phyloP scores from a whole-genome alignment of 2,329 filamentous ascomycete species.

The Monosporascus ibericus region DNA sequence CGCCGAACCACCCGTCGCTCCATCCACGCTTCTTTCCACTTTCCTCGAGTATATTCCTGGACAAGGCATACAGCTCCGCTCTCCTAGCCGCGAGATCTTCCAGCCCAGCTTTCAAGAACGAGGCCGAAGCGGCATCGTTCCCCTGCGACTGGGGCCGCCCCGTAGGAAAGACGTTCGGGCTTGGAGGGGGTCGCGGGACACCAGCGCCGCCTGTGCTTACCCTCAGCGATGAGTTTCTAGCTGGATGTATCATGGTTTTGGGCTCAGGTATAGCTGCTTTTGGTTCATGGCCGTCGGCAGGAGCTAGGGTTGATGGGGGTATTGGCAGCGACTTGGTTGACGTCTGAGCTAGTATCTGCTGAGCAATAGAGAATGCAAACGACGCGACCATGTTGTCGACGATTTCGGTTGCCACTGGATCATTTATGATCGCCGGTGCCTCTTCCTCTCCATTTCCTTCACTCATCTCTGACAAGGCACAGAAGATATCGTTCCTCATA shows the following conservation, averaged over 20 bases:
- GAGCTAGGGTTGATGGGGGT: conserved; percentile 49
- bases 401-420: conserved; percentile 40
- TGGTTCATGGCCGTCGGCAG: conserved; percentile 45
- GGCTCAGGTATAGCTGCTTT: conserved; percentile 60
- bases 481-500: conserved; percentile 70
- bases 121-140: conserved; percentile 35
- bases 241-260: conserved; percentile 66
- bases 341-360: conserved; percentile 72
- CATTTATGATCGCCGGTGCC: conserved; percentile 18
- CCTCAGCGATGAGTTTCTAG: conserved; percentile 55
- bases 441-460: conserved; percentile 30
- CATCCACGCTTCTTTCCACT: conserved; percentile 67
- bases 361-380: conserved; percentile 70
- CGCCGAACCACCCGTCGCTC: conserved; percentile 68
- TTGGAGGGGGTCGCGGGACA: conserved; percentile 32
- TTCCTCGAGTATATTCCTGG: conserved; percentile 71
- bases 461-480: conserved; percentile 46
- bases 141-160: conserved; percentile 31
- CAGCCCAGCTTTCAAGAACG: conserved; percentile 58
- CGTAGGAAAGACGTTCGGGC: conserved; percentile 49
- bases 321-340: conserved; percentile 62
- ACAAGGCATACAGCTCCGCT: conserved; percentile 75
- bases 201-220: conserved; percentile 27
- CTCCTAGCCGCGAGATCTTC: conserved; percentile 78
- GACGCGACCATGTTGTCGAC: conserved; percentile 72